Evolutionary conservation across 2,329 filamentous ascomycete genomes (phyloP).

Genomic region (Aspergillus luchuensis): DNA sequence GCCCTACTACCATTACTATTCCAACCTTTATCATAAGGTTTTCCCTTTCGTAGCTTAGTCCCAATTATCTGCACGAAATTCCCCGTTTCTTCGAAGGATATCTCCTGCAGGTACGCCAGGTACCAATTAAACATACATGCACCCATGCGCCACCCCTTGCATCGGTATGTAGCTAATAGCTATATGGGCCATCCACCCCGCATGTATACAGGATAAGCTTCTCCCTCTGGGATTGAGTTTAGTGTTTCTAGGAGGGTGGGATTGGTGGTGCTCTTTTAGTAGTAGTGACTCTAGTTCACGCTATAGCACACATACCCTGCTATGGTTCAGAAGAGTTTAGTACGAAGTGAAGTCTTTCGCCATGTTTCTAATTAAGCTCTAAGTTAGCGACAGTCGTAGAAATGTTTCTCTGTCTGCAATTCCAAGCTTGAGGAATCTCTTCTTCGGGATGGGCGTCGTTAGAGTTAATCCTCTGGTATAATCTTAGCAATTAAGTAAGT

Average conservation of each 20-base stretch:
- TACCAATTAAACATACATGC: conserved; percentile 7
- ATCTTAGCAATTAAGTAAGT: not conserved
- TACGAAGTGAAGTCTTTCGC: too few relatives aligned
- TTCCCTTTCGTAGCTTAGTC: not conserved
- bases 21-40: not conserved
- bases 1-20: not conserved
- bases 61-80: conserved; percentile 7
- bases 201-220: not conserved
- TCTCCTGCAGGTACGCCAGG: conserved; percentile 4
- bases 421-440: too few relatives aligned
- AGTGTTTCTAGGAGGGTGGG: not conserved
- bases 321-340: not conserved
- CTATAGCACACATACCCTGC: not conserved
- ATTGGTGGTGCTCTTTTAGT: too few relatives aligned
- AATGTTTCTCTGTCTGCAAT: too few relatives aligned
- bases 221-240: not conserved
- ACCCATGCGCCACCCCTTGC: not conserved
- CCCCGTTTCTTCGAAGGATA: conserved; percentile 4
- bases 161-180: not conserved
- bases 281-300: not conserved
- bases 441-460: too few relatives aligned
- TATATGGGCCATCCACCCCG: not conserved
- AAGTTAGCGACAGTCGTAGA: too few relatives aligned
- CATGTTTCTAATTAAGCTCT: too few relatives aligned
- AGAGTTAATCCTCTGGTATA: not conserved